Evolutionary conservation across 371 early-diverging fungal species (phyloP), one percentile per base, ranked within the genome.

Genomic region (Rhizopus arrhizus): DNA sequence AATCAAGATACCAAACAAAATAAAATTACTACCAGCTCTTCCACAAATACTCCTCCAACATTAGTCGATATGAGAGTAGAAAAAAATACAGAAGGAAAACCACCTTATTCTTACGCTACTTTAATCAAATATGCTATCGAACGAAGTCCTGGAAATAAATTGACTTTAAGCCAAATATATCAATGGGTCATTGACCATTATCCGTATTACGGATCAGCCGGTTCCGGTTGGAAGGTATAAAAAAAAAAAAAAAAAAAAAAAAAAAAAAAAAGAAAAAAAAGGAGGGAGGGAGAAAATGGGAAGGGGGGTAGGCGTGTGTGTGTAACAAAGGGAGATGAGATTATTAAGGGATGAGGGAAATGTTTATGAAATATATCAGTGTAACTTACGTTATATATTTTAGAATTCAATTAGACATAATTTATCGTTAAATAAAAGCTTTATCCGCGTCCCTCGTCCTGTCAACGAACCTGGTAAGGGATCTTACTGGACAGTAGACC

Each of bases 341-440:
- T 15, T n/a, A 43, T 15, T 15, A 43, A 36, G 36, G 36, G 36
- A 11, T 36, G 6, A 36, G 22, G 22, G 22, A 22, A 22, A 22
- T 22, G 22, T 22, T 22, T 22, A 22, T 22, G 22, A 22, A 22
- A 22, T 0, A 22, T 22, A 22, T 22, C 36, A 11, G 36, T 36
- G 36, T 36, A 36, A 36, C 36, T 36, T 9, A 36, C 36, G 36
- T 36, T 9, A 9, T 43, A 9, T 56, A 22, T 52, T 47, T 16
- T 78, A 95, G 87, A 99, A 99, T 74, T 97, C 97, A 4, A 95
- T 99, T 50, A 89, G 99, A 42, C 99, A 99, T 82, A 99, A 99
- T 68, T 83, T 99, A 29, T 94, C 95, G 8, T 80, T 98, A 34
- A 98, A 97, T 73, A 93, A 92, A 67, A 80, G 88, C 41, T 98